phyloP scores from a whole-genome alignment of 495 filamentous ascomycete species.

The Hyaloscypha finlandica region DNA sequence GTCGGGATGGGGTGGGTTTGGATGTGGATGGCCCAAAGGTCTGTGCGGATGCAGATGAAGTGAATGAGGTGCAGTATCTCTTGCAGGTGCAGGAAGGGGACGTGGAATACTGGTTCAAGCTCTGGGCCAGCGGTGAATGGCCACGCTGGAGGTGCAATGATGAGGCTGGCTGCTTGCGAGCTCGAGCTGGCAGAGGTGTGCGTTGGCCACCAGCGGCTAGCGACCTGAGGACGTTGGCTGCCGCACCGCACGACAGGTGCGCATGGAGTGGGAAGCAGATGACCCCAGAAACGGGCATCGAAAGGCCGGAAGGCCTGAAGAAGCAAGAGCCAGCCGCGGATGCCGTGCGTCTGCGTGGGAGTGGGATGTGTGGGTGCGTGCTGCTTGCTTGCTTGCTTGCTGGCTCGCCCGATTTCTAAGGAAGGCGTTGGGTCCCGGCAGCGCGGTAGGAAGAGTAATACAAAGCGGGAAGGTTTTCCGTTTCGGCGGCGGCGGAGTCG shows the following conservation, averaged over 20 bases:
- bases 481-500: not conserved
- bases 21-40: slow-evolving; percentile 5
- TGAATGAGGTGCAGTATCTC: slow-evolving; percentile 54
- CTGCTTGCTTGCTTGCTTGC: not conserved
- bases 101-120: not conserved
- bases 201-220: slow-evolving; percentile 8
- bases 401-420: not conserved
- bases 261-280: slow-evolving; percentile 22
- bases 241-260: slow-evolving; percentile 9
- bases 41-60: slow-evolving; percentile 15
- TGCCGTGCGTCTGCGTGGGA: not conserved
- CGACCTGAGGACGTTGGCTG: slow-evolving; percentile 7
- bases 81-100: slow-evolving; percentile 20
- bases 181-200: slow-evolving; percentile 5
- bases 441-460: not conserved
- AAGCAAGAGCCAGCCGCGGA: not conserved
- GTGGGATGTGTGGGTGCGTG: too few relatives aligned
- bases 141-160: not conserved
- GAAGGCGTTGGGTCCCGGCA: not conserved
- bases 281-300: slow-evolving; percentile 11
- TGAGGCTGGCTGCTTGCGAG: not conserved
- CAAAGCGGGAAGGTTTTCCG: not conserved
- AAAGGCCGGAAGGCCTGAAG: not conserved
- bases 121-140: slow-evolving; percentile 7
- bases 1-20: slow-evolving; percentile 6